A percentile compares a stretch with the other conserved stretches of the same genome.
phyloP scores from a whole-genome alignment of 345 rosid species.

The Mercurialis annua region DNA sequence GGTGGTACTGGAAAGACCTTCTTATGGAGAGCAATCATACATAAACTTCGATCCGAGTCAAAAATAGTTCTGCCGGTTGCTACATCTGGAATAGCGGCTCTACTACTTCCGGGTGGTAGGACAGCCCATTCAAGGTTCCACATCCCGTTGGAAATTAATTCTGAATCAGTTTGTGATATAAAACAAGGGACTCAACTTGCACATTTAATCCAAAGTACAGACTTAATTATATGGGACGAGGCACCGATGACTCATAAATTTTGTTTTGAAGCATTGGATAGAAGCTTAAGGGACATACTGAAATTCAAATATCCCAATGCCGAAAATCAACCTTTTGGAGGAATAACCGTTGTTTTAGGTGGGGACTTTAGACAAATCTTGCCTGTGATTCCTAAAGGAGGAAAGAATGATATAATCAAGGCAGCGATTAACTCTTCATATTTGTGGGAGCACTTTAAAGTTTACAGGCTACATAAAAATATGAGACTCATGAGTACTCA shows the following conservation, averaged over 20 bases:
- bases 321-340: constrained; percentile 1
- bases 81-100: not conserved
- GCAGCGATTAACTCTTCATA: not conserved
- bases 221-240: not conserved
- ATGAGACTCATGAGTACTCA: not conserved
- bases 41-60: not conserved
- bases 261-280: constrained; percentile 8
- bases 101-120: not conserved
- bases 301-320: no score
- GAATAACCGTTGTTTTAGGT: not conserved
- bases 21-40: not conserved
- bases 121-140: not conserved
- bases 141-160: not conserved
- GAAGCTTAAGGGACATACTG: not conserved
- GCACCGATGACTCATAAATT: not conserved
- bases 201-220: not conserved
- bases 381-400: not conserved
- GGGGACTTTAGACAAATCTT: constrained; percentile 2
- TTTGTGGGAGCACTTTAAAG: not conserved
- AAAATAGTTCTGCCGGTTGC: not conserved
- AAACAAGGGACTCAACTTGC: not conserved
- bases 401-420: not conserved
- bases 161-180: not conserved
- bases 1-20: not conserved
- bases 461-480: not conserved